Evolutionary conservation across 768 basidiomycete species (phyloP).

Genomic region (Nidularia sp.): DNA sequence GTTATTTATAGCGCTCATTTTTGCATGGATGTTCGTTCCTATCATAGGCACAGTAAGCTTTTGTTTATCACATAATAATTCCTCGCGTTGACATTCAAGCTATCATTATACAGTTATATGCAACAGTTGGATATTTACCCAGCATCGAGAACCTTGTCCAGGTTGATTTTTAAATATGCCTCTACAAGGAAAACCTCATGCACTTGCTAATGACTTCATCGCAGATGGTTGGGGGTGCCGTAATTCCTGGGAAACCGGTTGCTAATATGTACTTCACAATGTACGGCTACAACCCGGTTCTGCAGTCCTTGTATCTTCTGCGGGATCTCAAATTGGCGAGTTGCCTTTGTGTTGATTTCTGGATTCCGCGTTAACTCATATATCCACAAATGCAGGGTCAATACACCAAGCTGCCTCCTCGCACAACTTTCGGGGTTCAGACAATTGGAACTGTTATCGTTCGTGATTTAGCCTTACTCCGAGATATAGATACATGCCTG

Average conservation of each 20-base stretch:
- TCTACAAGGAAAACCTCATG: neutral
- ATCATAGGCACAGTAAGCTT: constrained; percentile 39
- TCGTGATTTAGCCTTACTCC: neutral
- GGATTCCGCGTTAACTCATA: neutral
- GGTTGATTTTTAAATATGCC: constrained; percentile 7
- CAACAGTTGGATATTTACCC: constrained; percentile 34
- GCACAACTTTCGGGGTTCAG: constrained; percentile 54
- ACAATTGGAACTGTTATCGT: constrained; percentile 49
- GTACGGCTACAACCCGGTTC: constrained; percentile 27
- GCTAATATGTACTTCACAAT: constrained; percentile 32
- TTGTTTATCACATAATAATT: neutral
- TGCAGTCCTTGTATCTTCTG: constrained; percentile 19
- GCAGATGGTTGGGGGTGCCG: constrained; percentile 40
- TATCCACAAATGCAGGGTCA: constrained; percentile 18
- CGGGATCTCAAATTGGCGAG: constrained; percentile 25
- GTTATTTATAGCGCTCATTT: constrained; percentile 35
- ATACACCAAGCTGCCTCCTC: constrained; percentile 54
- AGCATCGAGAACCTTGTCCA: constrained; percentile 30
- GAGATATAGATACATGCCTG: neutral
- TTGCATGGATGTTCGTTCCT: constrained; percentile 40
- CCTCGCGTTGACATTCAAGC: too few species aligned
- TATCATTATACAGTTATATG: constrained; percentile 22
- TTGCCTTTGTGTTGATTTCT: neutral
- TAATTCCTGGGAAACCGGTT: constrained; percentile 40
- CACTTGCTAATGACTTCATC: neutral